Conservation (phyloP, 1,284 basidiomycete genomes). For the Ustilago bromivora region DNA sequence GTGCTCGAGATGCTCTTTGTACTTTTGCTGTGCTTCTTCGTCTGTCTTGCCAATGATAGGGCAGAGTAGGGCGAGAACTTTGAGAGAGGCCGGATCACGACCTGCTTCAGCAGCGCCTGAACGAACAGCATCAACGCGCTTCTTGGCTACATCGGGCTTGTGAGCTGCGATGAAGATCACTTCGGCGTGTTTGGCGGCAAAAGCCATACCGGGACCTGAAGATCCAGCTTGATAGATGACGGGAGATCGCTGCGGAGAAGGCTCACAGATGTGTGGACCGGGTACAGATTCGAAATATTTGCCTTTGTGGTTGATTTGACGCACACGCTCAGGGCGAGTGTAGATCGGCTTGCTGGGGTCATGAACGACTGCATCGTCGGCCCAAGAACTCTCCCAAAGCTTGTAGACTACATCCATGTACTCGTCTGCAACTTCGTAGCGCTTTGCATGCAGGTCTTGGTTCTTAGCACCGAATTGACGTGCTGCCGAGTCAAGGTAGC, state of each 20-base stretch:
- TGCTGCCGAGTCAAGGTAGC: constrained; percentile 68
- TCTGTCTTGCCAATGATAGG: constrained; percentile 66
- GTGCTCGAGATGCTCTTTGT: constrained; percentile 57
- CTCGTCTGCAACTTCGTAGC: constrained; percentile 63
- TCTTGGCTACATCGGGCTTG: constrained; percentile 60
- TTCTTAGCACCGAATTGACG: constrained; percentile 63
- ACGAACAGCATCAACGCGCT: constrained; percentile 60
- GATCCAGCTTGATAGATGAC: constrained; percentile 70
- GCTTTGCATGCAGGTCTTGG: constrained; percentile 60
- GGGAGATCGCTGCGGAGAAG: constrained; percentile 67
- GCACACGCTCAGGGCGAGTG: constrained; percentile 62
- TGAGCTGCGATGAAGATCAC: constrained; percentile 69
- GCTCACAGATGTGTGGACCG: constrained; percentile 69
- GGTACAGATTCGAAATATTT: constrained; percentile 65
- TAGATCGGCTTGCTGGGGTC: constrained; percentile 52
- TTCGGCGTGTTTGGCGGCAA: constrained; percentile 69
- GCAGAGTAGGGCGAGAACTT: constrained; percentile 64
- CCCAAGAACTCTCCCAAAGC: constrained; percentile 70
- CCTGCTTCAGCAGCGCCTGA: constrained; percentile 54
- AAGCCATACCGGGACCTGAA: constrained; percentile 65
- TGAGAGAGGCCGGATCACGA: constrained; percentile 62
- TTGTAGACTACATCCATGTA: constrained; percentile 70
- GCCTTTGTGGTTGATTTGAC: constrained; percentile 68
- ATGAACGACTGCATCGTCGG: constrained; percentile 66
- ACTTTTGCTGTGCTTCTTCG: constrained; percentile 65